phyloP scores from a whole-genome alignment of 768 basidiomycete species.

The Hypsizygus marmoreus region DNA sequence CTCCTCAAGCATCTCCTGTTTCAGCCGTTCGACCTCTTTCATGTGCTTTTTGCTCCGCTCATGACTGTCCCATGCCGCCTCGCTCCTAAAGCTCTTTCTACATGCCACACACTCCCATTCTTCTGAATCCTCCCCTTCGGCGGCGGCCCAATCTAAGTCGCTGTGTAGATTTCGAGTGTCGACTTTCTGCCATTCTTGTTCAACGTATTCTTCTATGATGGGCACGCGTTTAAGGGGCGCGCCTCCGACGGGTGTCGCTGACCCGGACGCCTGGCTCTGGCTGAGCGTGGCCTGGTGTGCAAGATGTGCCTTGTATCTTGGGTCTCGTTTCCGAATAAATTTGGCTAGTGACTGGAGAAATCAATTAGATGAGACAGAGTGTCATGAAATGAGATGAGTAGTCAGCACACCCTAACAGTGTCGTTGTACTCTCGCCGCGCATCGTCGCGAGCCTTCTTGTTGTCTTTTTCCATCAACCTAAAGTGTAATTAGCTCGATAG shows the following conservation, averaged over 20 bases:
- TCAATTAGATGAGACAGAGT: constrained; percentile 3
- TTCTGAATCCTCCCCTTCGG: constrained; percentile 69
- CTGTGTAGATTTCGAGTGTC: constrained; percentile 43
- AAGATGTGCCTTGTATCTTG: constrained; percentile 74
- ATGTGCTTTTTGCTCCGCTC: constrained; percentile 94
- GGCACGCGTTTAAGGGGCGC: constrained; percentile 27
- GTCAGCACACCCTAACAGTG: constrained; percentile 69
- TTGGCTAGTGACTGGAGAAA: constrained; percentile 62
- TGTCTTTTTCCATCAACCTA: constrained; percentile 94
- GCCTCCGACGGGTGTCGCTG: constrained; percentile 29
- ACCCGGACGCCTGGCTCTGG: constrained; percentile 30
- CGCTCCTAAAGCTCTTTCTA: constrained; percentile 83
- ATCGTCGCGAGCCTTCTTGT: constrained; percentile 88
- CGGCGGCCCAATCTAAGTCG: constrained; percentile 76
- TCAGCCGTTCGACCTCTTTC: constrained; percentile 81
- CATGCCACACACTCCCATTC: constrained; percentile 98
- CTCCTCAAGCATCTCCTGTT: constrained; percentile 76
- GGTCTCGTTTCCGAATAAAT: constrained; percentile 86
- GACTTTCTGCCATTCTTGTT: constrained; percentile 89
- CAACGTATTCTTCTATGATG: constrained; percentile 55
- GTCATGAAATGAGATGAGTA: background rate
- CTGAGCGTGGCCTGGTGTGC: constrained; percentile 45
- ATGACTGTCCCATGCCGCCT: constrained; percentile 95
- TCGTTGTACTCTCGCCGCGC: constrained; percentile 92
- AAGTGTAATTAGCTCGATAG: constrained; percentile 1